Base-by-base conservation (phyloP, 2,329 filamentous ascomycete genomes). In the Xylaria sp. region DNA sequence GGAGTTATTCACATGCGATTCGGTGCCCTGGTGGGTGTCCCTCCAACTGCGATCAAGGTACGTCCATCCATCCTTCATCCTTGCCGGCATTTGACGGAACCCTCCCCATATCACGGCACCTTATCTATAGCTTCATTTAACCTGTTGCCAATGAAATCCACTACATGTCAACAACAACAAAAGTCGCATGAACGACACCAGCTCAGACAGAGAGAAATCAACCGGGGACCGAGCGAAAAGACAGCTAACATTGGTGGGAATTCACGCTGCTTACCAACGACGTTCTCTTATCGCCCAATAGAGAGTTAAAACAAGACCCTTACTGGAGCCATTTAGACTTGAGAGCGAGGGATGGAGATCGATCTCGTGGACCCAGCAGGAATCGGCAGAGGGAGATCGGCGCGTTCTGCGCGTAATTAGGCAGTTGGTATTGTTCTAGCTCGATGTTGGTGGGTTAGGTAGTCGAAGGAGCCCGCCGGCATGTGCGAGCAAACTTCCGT, bases 251-350 rank as follows among this genome's bases (percentile, higher is more conserved):
- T 57, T 51, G 62, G 44, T 31, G 34, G 55, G 51, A 65, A 52
- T 15, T 57, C 15, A 9, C 41, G 31, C 58, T 37, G 31, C 25
- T 62, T 34, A 7, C 41, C 34, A 10, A n/a, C 23, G 23, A 23
- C 3, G 3, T 2, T 13, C n/a, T 55, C 54, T 68, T 61, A 65
- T 68, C 62, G 50, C 31, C 61, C 61, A 68, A 66, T 62, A n/a
- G 58, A 54, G 25, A 12, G 44, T 15, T 34, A 50, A 34, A 58
- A 31, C 3, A 60, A 28, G 37, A 23, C 48, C 18, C 28, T 23
- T 44, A 18, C 58, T 39, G 52, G 60, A 34, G 5, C 28, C 28
- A 28, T 6, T 28, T 3, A 28, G 7, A 23, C n/a, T 12, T 8
- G 18, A 34, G 10, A 39, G 28, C 15, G 20, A 58, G 13, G 20